Evolutionary conservation across 805 yeast species (phyloP).

Genomic region (Pichia scutulata): DNA sequence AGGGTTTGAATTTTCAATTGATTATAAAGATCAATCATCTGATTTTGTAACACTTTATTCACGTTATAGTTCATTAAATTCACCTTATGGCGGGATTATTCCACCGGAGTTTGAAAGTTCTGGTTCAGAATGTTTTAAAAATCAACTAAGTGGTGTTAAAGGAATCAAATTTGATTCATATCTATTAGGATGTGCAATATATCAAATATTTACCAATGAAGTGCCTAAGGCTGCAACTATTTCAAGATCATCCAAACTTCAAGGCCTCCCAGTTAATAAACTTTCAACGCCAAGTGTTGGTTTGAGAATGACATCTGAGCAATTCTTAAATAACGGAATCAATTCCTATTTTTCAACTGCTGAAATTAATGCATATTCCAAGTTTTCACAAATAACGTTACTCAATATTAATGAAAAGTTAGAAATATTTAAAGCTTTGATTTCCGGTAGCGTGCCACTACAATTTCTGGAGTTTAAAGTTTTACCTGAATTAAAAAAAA

Average conservation of each 20-base stretch:
- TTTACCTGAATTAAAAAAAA: constrained; percentile 60
- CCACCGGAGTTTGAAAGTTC: constrained; percentile 48
- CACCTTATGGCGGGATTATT: constrained; percentile 14
- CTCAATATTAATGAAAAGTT: constrained; percentile 48
- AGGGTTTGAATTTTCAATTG: constrained; percentile 67
- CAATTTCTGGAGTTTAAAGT: constrained; percentile 52
- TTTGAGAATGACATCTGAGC: constrained; percentile 31
- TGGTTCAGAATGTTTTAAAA: constrained; percentile 36
- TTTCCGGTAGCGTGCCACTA: constrained; percentile 30
- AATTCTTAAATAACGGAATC: constrained; percentile 28
- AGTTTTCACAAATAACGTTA: constrained; percentile 49
- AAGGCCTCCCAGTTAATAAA: constrained; percentile 35
- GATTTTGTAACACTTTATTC: constrained; percentile 23
- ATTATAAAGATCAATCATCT: constrained; percentile 32
- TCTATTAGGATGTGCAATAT: constrained; percentile 51
- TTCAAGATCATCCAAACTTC: constrained; percentile 9
- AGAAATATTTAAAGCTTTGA: constrained; percentile 33
- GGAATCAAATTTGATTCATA: constrained; percentile 55
- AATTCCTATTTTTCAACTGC: constrained; percentile 34
- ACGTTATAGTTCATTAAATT: constrained; percentile 20
- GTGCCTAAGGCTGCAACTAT: constrained; percentile 2
- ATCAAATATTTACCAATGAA: constrained; percentile 35
- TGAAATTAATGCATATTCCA: constrained; percentile 44
- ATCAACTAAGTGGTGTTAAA: constrained; percentile 15
- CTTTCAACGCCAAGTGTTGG: constrained; percentile 33